A percentile compares a stretch with the other conserved stretches of the same genome.
Evolutionary conservation across 768 basidiomycete genomes (phyloP).

Genomic region (Hysterangium stoloniferum): DNA sequence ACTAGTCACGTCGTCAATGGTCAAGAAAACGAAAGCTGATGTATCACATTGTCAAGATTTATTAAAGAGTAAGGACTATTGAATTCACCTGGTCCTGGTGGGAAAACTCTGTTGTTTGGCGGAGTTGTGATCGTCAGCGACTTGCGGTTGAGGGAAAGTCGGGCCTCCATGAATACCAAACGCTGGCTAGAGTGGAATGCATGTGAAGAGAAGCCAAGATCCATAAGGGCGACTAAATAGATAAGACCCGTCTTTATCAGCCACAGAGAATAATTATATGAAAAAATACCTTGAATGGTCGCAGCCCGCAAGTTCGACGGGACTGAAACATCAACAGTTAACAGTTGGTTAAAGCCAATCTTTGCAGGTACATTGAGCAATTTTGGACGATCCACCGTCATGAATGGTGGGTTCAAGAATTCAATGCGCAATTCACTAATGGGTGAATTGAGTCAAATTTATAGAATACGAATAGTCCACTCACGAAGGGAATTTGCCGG

Average conservation of each 20-base stretch:
- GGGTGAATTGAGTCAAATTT: not conserved
- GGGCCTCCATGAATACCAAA: slow-evolving; percentile 27
- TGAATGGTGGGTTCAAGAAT: slow-evolving; percentile 36
- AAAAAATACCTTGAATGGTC: slow-evolving; percentile 10
- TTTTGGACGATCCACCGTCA: slow-evolving; percentile 29
- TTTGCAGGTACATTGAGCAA: slow-evolving; percentile 29
- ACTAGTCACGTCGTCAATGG: not conserved
- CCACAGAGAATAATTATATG: not conserved
- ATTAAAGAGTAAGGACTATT: slow-evolving; percentile 3
- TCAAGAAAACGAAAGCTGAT: slow-evolving; percentile 4
- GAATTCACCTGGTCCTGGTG: slow-evolving; percentile 26
- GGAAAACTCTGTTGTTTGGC: slow-evolving; percentile 29
- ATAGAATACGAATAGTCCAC: slow-evolving; percentile 11
- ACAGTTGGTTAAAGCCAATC: slow-evolving; percentile 30
- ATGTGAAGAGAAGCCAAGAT: slow-evolving; percentile 29
- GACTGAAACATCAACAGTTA: slow-evolving; percentile 27
- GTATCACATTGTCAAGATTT: not conserved
- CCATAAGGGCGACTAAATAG: slow-evolving; percentile 26
- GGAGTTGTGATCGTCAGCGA: slow-evolving; percentile 28
- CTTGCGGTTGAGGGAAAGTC: slow-evolving; percentile 21
- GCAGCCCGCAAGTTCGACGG: slow-evolving; percentile 20
- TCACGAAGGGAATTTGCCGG: not conserved
- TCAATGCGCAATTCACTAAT: slow-evolving; percentile 34
- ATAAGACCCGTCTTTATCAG: not conserved
- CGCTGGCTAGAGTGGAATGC: slow-evolving; percentile 30